Percentiles rank a stretch among this genome's conserved stretches.
These are phyloP conservation scores for Podospora tetraspora DNA, from an alignment of 495 filamentous ascomycete species.

Conservation along the genomic window DNA sequence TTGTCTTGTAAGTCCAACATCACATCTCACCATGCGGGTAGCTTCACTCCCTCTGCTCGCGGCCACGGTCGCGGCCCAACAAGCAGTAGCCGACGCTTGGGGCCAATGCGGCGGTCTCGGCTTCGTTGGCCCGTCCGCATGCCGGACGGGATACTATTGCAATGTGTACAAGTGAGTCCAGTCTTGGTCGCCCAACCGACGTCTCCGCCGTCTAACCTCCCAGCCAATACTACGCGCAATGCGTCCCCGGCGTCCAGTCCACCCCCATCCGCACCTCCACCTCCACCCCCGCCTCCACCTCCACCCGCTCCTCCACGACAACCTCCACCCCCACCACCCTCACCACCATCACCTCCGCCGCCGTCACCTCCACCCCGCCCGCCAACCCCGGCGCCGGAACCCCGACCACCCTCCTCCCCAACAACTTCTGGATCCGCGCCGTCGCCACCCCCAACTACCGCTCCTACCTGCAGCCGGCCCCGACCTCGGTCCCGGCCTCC, in stretches of 20 bases:
- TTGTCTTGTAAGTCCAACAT: background rate
- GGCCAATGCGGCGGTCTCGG: slow-evolving; percentile 20
- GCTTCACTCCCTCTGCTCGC: slow-evolving; percentile 14
- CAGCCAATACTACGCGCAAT: slow-evolving; percentile 21
- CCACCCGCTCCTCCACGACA: slow-evolving; percentile 1
- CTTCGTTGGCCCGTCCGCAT: slow-evolving; percentile 10
- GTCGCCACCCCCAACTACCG: slow-evolving; percentile 49
- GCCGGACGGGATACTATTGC: slow-evolving; percentile 17
- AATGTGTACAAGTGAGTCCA: slow-evolving; percentile 20
- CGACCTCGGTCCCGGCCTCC: slow-evolving; percentile 26
- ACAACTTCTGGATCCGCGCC: slow-evolving; percentile 50
- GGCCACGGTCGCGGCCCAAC: slow-evolving; percentile 17
- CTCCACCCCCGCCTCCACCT: background rate
- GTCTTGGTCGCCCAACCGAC: background rate
- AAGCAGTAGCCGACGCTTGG: slow-evolving; percentile 21
- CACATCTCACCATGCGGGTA: slow-evolving; percentile 13
- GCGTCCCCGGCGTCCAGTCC: slow-evolving; percentile 9
- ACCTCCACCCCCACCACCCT: slow-evolving; percentile 4
- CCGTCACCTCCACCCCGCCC: slow-evolving; percentile 21
- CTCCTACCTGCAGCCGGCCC: slow-evolving; percentile 45
- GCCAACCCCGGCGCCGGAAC: background rate
- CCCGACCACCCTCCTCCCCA: slow-evolving; percentile 38
- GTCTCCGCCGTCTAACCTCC: background rate
- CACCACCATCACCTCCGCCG: slow-evolving; percentile 11
- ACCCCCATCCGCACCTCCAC: slow-evolving; percentile 10